Conservation (phyloP, 2,329 filamentous ascomycete species). For the Ascochyta viciae-villosae region DNA sequence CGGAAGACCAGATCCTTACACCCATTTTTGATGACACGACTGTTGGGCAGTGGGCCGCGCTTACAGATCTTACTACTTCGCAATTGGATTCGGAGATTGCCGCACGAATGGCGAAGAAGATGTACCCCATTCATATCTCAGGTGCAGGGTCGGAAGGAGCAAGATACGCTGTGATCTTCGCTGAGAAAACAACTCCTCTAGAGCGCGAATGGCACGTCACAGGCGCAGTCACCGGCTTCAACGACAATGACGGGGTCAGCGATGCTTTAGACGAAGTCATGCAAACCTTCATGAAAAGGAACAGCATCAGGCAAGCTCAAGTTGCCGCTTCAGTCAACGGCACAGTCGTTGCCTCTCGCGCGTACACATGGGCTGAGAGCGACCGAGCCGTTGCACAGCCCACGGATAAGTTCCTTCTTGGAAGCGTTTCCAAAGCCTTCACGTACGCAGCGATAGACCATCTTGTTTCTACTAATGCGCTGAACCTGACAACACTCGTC, state of each 20-base stretch:
- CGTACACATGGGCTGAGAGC: conserved; percentile 32
- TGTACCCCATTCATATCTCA: conserved; percentile 24
- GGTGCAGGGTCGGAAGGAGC: conserved; percentile 16
- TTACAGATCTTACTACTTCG: conserved; percentile 20
- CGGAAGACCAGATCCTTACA: conserved; percentile 23
- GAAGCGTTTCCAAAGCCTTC: conserved; percentile 33
- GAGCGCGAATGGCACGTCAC: conserved; percentile 26
- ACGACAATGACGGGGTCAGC: conserved; percentile 22
- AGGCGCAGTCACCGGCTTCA: conserved; percentile 27
- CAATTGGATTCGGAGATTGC: conserved; percentile 23
- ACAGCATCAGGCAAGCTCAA: conserved; percentile 33
- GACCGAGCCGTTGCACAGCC: conserved; percentile 25
- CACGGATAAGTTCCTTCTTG: conserved; percentile 33
- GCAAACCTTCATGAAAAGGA: conserved; percentile 27
- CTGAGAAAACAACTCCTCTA: conserved; percentile 21
- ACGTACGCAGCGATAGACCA: conserved; percentile 25
- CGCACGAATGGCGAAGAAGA: conserved; percentile 15
- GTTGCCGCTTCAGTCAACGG: conserved; percentile 29
- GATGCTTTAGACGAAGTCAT: conserved; percentile 21
- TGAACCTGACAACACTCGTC: conserved; percentile 25
- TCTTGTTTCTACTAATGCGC: conserved; percentile 19
- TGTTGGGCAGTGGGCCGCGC: conserved; percentile 28
- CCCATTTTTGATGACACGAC: conserved; percentile 30
- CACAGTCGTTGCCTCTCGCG: conserved; percentile 24
- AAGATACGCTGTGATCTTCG: conserved; percentile 30